Conservation (phyloP, 106 monocot species). For the Platanthera guangdongensis region DNA sequence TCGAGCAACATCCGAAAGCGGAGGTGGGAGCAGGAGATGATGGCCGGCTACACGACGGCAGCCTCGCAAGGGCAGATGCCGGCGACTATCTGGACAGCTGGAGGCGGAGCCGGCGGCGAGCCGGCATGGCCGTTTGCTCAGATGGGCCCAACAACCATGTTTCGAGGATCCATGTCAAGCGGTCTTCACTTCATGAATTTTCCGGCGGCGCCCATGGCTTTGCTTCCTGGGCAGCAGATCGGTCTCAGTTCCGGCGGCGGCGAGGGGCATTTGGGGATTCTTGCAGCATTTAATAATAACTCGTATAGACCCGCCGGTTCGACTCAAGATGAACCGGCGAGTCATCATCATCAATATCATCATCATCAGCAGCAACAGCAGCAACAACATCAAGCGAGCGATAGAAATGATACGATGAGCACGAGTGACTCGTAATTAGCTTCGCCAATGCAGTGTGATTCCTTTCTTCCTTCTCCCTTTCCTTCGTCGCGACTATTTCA, state of each 20-base stretch:
- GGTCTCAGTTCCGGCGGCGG: constrained; percentile 18
- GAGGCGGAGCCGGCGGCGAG: background rate
- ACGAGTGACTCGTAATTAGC: constrained; percentile 17
- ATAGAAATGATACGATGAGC: constrained; percentile 65
- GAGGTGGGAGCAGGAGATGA: constrained; percentile 53
- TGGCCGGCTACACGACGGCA: constrained; percentile 35
- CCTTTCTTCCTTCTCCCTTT: no score
- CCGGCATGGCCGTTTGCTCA: constrained; percentile 39
- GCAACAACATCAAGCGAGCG: constrained; percentile 20
- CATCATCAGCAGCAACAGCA: background rate
- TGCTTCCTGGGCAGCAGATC: constrained; percentile 40
- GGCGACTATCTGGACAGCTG: constrained; percentile 33
- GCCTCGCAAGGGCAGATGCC: constrained; percentile 30
- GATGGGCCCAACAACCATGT: constrained; percentile 30
- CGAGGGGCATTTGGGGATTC: constrained; percentile 57
- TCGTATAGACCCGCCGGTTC: constrained; percentile 30
- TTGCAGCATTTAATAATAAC: constrained; percentile 38
- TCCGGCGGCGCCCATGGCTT: constrained; percentile 31
- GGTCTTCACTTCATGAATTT: constrained; percentile 84
- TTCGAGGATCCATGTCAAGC: constrained; percentile 43
- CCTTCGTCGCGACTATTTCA: background rate
- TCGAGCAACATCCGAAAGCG: constrained; percentile 42
- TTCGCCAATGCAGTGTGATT: background rate
- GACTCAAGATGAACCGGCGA: constrained; percentile 1
- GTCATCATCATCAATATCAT: constrained; percentile 11